Conservation (phyloP, 169 alveolate species). For the Plasmodium adleri region DNA sequence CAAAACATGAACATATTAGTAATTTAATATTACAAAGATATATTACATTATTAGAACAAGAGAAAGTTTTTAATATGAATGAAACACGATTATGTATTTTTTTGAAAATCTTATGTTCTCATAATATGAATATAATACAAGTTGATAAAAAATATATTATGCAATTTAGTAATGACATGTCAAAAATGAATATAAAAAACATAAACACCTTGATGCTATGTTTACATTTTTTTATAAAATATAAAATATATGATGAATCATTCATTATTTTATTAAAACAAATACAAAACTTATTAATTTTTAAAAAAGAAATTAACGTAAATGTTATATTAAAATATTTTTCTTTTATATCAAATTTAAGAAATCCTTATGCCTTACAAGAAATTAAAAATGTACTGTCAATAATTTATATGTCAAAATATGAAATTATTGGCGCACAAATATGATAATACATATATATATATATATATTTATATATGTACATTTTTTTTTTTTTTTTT, state of each 20-base stretch:
- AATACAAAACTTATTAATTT: constrained; percentile 41
- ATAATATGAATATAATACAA: background rate
- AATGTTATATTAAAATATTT: constrained; percentile 43
- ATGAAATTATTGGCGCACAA: constrained; percentile 5
- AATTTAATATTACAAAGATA: constrained; percentile 15
- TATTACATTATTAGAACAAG: background rate
- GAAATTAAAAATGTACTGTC: constrained; percentile 37
- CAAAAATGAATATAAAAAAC: constrained; percentile 41
- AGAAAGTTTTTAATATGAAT: background rate
- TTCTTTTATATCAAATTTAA: constrained; percentile 5
- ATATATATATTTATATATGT: no score
- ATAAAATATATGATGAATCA: constrained; percentile 31
- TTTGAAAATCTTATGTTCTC: constrained; percentile 32
- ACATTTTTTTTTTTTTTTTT: no score
- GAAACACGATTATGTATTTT: constrained; percentile 50
- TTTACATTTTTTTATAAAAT: constrained; percentile 61
- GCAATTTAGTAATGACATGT: constrained; percentile 18
- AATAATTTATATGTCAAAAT: constrained; percentile 21
- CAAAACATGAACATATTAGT: constrained; percentile 27
- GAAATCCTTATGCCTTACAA: constrained; percentile 26
- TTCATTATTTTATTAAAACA: constrained; percentile 50
- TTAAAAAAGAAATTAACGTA: constrained; percentile 34
- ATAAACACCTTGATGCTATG: constrained; percentile 24
- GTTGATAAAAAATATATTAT: constrained; percentile 4
- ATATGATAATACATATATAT: background rate